Base-by-base conservation (phyloP, 108 stramenopile species). In the Cyclotella choctawhatcheeana region DNA sequence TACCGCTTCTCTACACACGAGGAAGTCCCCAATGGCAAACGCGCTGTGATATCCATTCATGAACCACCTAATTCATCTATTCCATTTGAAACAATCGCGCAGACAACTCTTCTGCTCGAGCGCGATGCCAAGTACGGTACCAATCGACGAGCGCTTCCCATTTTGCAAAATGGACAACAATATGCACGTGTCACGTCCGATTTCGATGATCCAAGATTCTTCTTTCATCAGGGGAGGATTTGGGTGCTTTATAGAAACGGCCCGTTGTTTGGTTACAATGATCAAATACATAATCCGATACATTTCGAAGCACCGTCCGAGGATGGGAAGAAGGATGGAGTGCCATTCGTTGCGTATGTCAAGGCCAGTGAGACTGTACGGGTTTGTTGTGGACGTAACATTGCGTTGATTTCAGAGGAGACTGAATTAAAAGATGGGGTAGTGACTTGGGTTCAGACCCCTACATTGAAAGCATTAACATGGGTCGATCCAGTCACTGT, bases 401-500 rank as follows among this genome's bases (percentile, higher is more conserved):
- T 95, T 82, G 94, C 91, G 17, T 61, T 95, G 54, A 87, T 95
- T 53, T 79, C 69, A 13, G 73, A 71, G 50, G 70, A 76, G 26
- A 30, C 58, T 27, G 21, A 55, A 48, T 43, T 35, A 29, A 40
- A 45, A 2, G 58, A 54, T 29, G 70, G 50, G 25, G 30, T 24
- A 31, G 34, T 45, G 22, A 64, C 5, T 24, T 63, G 71, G 70
- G 35, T 51, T 24, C 17, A 48, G 55, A 82, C 22, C 44, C 51
- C 51, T 52, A 52, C 10, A 22, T 22, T 52, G 20, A 52, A 52
- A 52, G 51, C 51, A 10, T 58, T 58, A 18, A 58, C 29, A n/a
- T 95, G 94, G 94, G 86, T 92, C 0, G 91, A 95, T 82, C 94
- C 94, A 26, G 89, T 95, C 6, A 91, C 88, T 0, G 89, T 93